Conservation (phyloP, 2,329 filamentous ascomycete genomes). For the Pseudogymnoascus sp. region DNA sequence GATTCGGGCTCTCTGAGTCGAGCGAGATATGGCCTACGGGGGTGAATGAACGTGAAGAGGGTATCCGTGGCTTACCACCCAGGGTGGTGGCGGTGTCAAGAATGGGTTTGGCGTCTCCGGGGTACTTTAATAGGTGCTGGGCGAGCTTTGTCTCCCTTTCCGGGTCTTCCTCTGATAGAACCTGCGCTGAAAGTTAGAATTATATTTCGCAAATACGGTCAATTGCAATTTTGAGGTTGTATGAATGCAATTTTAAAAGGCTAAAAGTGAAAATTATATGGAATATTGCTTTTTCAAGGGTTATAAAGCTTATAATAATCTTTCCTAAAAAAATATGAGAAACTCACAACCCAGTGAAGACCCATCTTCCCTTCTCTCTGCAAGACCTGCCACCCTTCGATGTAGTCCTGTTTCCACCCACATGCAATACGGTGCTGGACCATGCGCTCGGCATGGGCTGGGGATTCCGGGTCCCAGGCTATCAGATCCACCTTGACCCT, state of each 20-base stretch:
- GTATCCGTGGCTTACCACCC: constrained; percentile 14
- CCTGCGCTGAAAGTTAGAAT: constrained; percentile 9
- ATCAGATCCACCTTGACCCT: constrained; percentile 29
- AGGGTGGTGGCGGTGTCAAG: constrained; percentile 17
- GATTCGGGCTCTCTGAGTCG: constrained; percentile 11
- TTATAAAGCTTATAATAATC: background rate
- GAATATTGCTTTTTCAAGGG: background rate
- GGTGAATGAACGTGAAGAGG: constrained; percentile 15
- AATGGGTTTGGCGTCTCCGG: constrained; percentile 15
- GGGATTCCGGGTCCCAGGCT: constrained; percentile 36
- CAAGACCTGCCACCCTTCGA: constrained; percentile 20
- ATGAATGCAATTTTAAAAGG: background rate
- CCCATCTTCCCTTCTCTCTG: constrained; percentile 18
- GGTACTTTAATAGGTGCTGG: constrained; percentile 16
- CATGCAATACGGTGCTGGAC: constrained; percentile 38
- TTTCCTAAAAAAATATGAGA: background rate
- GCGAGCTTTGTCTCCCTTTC: constrained; percentile 15
- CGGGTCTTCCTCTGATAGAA: constrained; percentile 15
- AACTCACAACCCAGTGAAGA: constrained; percentile 21
- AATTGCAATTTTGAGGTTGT: background rate
- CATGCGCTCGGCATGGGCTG: constrained; percentile 34
- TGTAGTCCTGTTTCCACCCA: constrained; percentile 35
- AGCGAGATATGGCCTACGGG: constrained; percentile 24
- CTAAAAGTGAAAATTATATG: background rate
- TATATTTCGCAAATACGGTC: background rate